These are phyloP conservation scores for Darksidea phi DNA, from an alignment of 495 filamentous ascomycete genomes.

Conservation along the genomic window DNA sequence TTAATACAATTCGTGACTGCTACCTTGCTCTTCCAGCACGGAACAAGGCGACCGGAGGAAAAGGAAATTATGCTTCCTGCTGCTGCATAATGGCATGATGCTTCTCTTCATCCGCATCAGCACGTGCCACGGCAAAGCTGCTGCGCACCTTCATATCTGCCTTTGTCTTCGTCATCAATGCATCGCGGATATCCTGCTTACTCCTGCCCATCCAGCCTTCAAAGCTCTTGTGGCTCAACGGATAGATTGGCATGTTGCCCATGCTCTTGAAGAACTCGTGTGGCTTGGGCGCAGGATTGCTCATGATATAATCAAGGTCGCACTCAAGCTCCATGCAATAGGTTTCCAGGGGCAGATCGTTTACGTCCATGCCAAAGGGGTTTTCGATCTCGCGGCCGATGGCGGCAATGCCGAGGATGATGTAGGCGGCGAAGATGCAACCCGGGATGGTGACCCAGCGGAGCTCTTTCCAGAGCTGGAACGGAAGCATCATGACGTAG, in stretches of 20 bases:
- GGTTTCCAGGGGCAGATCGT: constrained; percentile 77
- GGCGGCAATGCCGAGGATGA: constrained; percentile 76
- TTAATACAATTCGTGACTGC: too few species aligned
- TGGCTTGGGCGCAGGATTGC: constrained; percentile 53
- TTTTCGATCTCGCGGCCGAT: constrained; percentile 79
- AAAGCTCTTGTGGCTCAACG: constrained; percentile 60
- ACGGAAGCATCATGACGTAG: constrained; percentile 79
- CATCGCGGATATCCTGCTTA: constrained; percentile 59
- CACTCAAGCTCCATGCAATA: constrained; percentile 72
- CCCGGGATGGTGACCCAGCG: constrained; percentile 83
- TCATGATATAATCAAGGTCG: constrained; percentile 74
- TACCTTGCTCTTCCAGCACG: too few species aligned
- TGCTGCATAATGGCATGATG: constrained; percentile 1
- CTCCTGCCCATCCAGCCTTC: constrained; percentile 61
- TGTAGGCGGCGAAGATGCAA: constrained; percentile 73
- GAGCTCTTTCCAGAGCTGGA: constrained; percentile 68
- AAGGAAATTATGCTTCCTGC: constrained; percentile 9
- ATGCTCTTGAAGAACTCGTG: constrained; percentile 57
- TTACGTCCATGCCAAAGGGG: constrained; percentile 88
- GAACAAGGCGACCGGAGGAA: too few species aligned
- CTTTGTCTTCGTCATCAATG: constrained; percentile 44
- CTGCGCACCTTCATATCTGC: constrained; percentile 28
- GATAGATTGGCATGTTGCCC: constrained; percentile 68
- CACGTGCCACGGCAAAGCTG: constrained; percentile 16
- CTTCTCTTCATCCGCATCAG: constrained; percentile 16